A percentile compares a stretch with the other conserved stretches of the same genome.
phyloP scores from a whole-genome alignment of 108 stramenopile genomes.

The Aurantiochytrium sp. region DNA sequence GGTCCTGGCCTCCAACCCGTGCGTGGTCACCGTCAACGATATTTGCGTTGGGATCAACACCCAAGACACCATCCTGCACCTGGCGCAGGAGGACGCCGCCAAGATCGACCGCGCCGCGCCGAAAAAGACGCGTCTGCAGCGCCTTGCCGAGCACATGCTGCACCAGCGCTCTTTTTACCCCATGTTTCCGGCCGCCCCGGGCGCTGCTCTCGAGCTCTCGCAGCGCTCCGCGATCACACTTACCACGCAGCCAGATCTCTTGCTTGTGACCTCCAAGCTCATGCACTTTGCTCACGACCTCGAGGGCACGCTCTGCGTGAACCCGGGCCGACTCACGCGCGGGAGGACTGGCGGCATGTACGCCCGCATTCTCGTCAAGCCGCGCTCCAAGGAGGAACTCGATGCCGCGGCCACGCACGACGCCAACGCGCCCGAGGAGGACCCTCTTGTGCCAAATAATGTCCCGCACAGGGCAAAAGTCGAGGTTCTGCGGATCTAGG shows the following conservation, averaged over 20 bases:
- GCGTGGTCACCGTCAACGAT: slow-evolving; percentile 78
- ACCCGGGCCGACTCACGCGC: slow-evolving; percentile 76
- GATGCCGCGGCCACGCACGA: neutral
- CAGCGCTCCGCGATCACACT: slow-evolving; percentile 68
- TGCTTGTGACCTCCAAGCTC: slow-evolving; percentile 84
- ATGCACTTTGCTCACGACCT: slow-evolving; percentile 70
- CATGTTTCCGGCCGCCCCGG: slow-evolving; percentile 72
- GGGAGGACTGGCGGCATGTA: slow-evolving; percentile 83
- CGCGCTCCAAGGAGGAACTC: slow-evolving; percentile 54
- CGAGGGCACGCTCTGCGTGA: slow-evolving; percentile 65
- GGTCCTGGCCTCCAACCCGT: slow-evolving; percentile 70
- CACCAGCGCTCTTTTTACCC: slow-evolving; percentile 89
- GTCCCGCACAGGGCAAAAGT: neutral
- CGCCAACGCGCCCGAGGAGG: too few relatives aligned
- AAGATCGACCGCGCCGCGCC: slow-evolving; percentile 49
- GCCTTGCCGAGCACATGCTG: slow-evolving; percentile 81
- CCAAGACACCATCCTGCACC: slow-evolving; percentile 77
- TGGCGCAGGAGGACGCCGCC: slow-evolving; percentile 72
- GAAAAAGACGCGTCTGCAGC: slow-evolving; percentile 55
- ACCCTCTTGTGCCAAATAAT: neutral
- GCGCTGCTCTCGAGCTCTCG: slow-evolving; percentile 68
- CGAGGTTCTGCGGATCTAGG: slow-evolving; percentile 9
- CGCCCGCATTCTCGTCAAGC: slow-evolving; percentile 74
- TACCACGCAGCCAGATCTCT: slow-evolving; percentile 78
- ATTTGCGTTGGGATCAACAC: slow-evolving; percentile 76